phyloP scores from a whole-genome alignment of 2,329 filamentous ascomycete genomes.

The Cercospora sesami region DNA sequence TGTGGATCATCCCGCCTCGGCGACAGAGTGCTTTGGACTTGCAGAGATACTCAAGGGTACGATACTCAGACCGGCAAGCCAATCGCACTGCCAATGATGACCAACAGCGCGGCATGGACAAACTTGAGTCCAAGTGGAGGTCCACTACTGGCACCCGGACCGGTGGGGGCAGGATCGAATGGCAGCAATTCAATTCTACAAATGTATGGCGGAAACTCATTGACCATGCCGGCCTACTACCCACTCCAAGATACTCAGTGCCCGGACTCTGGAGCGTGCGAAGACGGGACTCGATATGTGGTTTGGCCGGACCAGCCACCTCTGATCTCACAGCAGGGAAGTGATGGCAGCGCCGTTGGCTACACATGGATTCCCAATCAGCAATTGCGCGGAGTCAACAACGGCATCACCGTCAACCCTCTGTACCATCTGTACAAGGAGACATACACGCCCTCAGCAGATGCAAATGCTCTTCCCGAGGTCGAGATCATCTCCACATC shows the following conservation, averaged over 20 bases:
- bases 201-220: slow-evolving; percentile 26
- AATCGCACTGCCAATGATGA: slow-evolving; percentile 22
- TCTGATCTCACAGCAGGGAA: slow-evolving; percentile 16
- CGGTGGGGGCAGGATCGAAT: slow-evolving; percentile 22
- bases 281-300: slow-evolving; percentile 27
- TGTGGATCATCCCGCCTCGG: slow-evolving; percentile 27
- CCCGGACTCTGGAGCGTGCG: slow-evolving; percentile 25
- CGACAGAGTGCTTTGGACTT: slow-evolving; percentile 31
- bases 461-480: slow-evolving; percentile 23
- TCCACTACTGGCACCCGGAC: slow-evolving; percentile 15
- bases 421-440: slow-evolving; percentile 27
- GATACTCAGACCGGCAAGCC: slow-evolving; percentile 10
- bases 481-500: slow-evolving; percentile 19
- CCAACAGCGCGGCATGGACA: slow-evolving; percentile 30
- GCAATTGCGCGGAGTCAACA: slow-evolving; percentile 20
- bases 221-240: slow-evolving; percentile 22
- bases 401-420: slow-evolving; percentile 20
- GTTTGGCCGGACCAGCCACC: slow-evolving; percentile 31
- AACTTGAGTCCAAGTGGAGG: slow-evolving; percentile 20
- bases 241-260: slow-evolving; percentile 26
- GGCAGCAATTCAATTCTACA: slow-evolving; percentile 25
- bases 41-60: slow-evolving; percentile 29
- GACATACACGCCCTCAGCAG: slow-evolving; percentile 13
- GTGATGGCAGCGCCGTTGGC: slow-evolving; percentile 18
- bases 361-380: slow-evolving; percentile 30